These are phyloP conservation scores for Micractinium conductrix DNA, from an alignment of 139 green algal genomes.

Conservation along the genomic window DNA sequence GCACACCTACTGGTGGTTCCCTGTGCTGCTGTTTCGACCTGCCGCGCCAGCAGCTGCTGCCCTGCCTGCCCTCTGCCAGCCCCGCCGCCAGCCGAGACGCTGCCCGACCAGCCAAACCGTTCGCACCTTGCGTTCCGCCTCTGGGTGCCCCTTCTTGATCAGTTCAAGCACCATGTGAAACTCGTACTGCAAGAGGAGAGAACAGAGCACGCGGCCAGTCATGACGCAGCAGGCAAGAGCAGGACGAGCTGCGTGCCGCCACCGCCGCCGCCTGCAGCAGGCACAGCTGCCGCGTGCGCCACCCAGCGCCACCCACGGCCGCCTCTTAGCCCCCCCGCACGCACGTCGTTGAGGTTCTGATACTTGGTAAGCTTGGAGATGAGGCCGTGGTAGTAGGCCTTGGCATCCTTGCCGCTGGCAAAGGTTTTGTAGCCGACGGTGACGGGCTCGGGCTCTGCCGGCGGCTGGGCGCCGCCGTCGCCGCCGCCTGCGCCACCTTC, in stretches of 20 bases:
- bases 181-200: slow-evolving; percentile 68
- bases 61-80: too few relatives aligned
- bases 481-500: too few relatives aligned
- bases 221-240: not conserved
- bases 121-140: slow-evolving; percentile 67
- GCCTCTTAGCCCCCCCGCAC: not conserved
- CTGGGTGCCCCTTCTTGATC: slow-evolving; percentile 70
- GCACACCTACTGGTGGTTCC: too few relatives aligned
- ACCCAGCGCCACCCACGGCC: not conserved
- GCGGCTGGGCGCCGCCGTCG: too few relatives aligned
- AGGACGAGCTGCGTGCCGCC: not conserved
- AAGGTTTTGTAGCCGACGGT: slow-evolving; percentile 71
- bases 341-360: slow-evolving; percentile 74
- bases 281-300: not conserved
- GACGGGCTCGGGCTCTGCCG: slow-evolving; percentile 35
- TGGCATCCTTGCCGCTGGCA: slow-evolving; percentile 26
- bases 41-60: too few relatives aligned
- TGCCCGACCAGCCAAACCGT: too few relatives aligned
- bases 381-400: slow-evolving; percentile 59
- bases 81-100: too few relatives aligned
- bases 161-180: slow-evolving; percentile 69
- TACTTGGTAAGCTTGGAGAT: slow-evolving; percentile 40
- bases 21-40: too few relatives aligned
- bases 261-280: too few relatives aligned
- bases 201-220: too few relatives aligned